Evolutionary conservation across 192 early-diverging fungal species (phyloP), one percentile per base, ranked within the genome.

Genomic region (Haplosporangium gracile): DNA sequence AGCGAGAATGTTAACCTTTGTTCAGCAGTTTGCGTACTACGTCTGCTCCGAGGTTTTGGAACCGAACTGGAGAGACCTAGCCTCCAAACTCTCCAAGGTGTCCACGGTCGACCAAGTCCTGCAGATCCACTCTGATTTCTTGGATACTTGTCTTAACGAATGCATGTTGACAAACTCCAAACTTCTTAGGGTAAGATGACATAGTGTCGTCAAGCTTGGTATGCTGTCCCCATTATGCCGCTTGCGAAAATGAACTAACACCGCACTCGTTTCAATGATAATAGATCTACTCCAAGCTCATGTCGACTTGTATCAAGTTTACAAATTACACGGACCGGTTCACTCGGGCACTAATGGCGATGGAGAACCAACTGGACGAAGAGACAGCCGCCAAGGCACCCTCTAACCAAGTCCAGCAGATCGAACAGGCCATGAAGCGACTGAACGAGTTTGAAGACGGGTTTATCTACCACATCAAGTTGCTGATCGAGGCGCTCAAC

Each of bases 1-100:
- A 43, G 92, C 92, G 45, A 94, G 93, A 47, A 99, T 99, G 93
- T 83, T 98, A 43, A 92, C 94, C n/a, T 97, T 96, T 89, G 91
- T 99, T 22, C 97, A 98, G 76, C 96, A 98, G 85, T 95, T 98
- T 83, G 87, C 97, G 80, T 96, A 96, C 84, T 98, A 97, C 80
- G 91, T 95, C 49, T 95, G 95, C 74, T 96, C 93, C 77, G 97
- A 99, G 83, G 97, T 98, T 10, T 90, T 99, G 63, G 98, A 99
- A 82, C 97, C 96, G 40, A 94, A 96, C 78, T 98, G 96, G 96
- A 82, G 82, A n/a, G 79, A 80, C 34, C 90, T 99, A 81, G 94
- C 95, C 34, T 80, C 77, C 32, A 88, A 93, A 72, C 83, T 98
- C 73, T 76, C 87, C 45, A 92, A 91, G 63, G 92, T 92, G 7